Evolutionary conservation across 2,329 filamentous ascomycete genomes (phyloP), one percentile per base, ranked within the genome.

Genomic region (Aspergillaceae sp.): DNA sequence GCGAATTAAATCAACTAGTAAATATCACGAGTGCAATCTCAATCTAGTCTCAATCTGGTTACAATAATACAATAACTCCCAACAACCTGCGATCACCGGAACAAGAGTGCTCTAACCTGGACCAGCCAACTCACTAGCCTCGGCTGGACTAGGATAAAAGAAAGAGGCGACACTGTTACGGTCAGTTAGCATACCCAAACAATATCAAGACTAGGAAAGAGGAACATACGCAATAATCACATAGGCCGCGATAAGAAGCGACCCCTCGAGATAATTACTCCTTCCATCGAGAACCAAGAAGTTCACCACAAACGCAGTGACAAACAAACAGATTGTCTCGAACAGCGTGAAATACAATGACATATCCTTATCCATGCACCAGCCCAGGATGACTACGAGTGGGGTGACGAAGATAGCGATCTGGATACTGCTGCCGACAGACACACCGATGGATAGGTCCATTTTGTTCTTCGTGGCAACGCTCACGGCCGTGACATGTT

Each of bases 401-500:
- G 86, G 86, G 6, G 87, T 87, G 43, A 90, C 75, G 63, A 90
- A 88, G 29, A 90, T 75, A 1, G 65, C 71, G 41, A 90, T 87
- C 66, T 90, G 86, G 67, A 91, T 90, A 56, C 82, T 86, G 7
- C 82, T 86, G 29, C 86, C 86, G 32, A 90, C 83, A 8, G 85
- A 86, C 7, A 90, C 84, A 60, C 85, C 86, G 52, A 90, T 89
- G 3, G 86, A 83, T 6, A 90, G 71, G 59, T 90, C 86, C 83
- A 89, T 88, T 68, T 90, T 90, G 67, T 89, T 87, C 73, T 89
- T 88, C 56, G 83, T 77, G 5, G 86, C 86, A 1, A 90, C 86
- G 0, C 81, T 86, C 45, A 90, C 84, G 5, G 86, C 86, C 0
- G 86, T 89, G 19, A 86, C 84, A 71, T 90, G 86, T 68, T 90